Percentiles rank a stretch among this genome's conserved stretches.
Evolutionary conservation across 345 rosid species (phyloP).

Genomic region (Mangifera indica): DNA sequence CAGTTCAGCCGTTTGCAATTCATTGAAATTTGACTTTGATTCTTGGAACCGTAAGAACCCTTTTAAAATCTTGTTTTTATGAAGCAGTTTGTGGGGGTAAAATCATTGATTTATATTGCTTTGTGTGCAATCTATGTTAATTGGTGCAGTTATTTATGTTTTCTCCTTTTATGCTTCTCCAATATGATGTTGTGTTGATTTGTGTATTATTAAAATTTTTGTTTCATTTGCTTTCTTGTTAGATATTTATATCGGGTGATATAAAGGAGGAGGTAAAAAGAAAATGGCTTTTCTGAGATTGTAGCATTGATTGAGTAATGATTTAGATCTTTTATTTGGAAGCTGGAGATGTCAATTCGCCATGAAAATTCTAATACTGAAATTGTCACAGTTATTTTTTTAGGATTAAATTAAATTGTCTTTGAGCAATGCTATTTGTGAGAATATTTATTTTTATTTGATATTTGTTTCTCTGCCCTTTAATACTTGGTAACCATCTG

Average conservation of each 20-base stretch:
- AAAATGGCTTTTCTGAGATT: conserved; percentile 22
- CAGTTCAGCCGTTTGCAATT: neutral
- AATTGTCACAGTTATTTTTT: conserved; percentile 43
- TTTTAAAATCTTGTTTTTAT: conserved; percentile 7
- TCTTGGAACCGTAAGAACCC: neutral
- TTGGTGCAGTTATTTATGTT: neutral
- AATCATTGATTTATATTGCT: neutral
- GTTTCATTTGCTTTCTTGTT: neutral
- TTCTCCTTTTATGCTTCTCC: neutral
- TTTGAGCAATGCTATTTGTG: neutral
- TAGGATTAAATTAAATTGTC: neutral
- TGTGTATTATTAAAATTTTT: neutral
- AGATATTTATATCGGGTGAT: conserved; percentile 18
- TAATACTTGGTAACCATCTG: too few species aligned
- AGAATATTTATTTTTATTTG: neutral
- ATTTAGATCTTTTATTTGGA: conserved; percentile 21
- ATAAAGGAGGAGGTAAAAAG: conserved; percentile 21
- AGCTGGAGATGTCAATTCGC: conserved; percentile 53
- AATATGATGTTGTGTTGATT: neutral
- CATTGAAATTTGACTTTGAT: neutral
- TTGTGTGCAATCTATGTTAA: neutral
- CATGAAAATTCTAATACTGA: conserved; percentile 42
- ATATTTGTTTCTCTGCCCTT: neutral
- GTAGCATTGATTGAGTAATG: conserved; percentile 24
- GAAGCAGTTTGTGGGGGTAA: neutral